Percentiles rank a stretch among this genome's conserved stretches.
These are phyloP conservation scores for Brassica napus DNA, from an alignment of 345 rosid genomes.

Conservation along the genomic window Da-Ae NC_063441.1:17307001-17307500, in stretches of 20 bases:
- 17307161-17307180: constrained; percentile 50
- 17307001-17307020: too few species aligned
- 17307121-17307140: background rate
- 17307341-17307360: constrained; percentile 98
- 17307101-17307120: background rate
- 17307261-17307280: background rate
- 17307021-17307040: too few species aligned
- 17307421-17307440: too few species aligned
- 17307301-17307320: too few species aligned
- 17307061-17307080: too few species aligned
- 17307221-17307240: constrained; percentile 56
- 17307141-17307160: too few species aligned
- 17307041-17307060: too few species aligned
- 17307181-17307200: constrained; percentile 51
- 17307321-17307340: background rate
- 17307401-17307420: constrained; percentile 47
- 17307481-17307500: constrained; percentile 78
- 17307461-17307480: background rate
- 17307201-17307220: constrained; percentile 31
- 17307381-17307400: constrained; percentile 60
- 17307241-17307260: constrained; percentile 72
- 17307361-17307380: constrained; percentile 73
- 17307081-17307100: constrained; percentile 5
- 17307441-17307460: background rate
- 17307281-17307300: background rate